phyloP scores from a whole-genome alignment of 768 basidiomycete genomes.

The Boletus fagicola region DNA sequence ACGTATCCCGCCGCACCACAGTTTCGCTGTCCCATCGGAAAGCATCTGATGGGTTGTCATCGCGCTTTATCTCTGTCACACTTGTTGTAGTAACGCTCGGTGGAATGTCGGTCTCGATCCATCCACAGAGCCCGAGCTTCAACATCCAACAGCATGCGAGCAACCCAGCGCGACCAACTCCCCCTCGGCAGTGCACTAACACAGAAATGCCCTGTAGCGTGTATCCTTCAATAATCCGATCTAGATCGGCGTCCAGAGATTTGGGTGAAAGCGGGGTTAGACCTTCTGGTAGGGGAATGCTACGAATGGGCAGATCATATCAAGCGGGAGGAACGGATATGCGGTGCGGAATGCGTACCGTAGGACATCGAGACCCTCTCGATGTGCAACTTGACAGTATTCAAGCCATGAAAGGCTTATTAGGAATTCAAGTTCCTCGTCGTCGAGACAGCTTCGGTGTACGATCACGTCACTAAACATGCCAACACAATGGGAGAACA shows the following conservation, averaged over 20 bases:
- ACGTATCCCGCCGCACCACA: conserved; percentile 42
- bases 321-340: neutral
- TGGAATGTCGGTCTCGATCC: conserved; percentile 39
- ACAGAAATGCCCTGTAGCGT: conserved; percentile 70
- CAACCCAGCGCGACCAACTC: conserved; percentile 90
- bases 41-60: neutral
- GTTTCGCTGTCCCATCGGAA: conserved; percentile 24
- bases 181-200: conserved; percentile 90
- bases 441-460: conserved; percentile 70
- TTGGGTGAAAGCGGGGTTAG: conserved; percentile 64
- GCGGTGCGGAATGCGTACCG: conserved; percentile 43
- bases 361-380: conserved; percentile 74
- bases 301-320: conserved; percentile 28
- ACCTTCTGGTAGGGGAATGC: conserved; percentile 88
- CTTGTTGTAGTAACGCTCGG: neutral
- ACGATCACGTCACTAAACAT: neutral
- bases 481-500: neutral
- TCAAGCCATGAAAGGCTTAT: conserved; percentile 79
- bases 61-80: conserved; percentile 13
- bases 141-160: conserved; percentile 92
- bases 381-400: conserved; percentile 61
- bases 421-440: conserved; percentile 77
- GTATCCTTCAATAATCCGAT: conserved; percentile 64
- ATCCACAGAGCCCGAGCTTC: conserved; percentile 86
- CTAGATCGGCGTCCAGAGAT: conserved; percentile 64